Evolutionary conservation across 2,329 filamentous ascomycete species (phyloP).

Genomic region (Aspergillus transmontanensis): DNA sequence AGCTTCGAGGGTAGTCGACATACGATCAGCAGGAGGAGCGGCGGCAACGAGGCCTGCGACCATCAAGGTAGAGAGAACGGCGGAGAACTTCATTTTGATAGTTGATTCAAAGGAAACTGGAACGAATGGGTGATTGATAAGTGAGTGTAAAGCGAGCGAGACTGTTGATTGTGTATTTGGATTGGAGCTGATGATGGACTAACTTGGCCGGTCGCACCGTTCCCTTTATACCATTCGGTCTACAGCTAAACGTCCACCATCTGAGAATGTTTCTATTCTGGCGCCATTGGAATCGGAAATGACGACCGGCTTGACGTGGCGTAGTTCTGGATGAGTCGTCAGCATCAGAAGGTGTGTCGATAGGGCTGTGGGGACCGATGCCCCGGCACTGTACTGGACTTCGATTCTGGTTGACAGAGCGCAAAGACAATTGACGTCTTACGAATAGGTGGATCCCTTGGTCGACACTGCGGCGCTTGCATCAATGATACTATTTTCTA

Average conservation of each 20-base stretch:
- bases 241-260: neutral
- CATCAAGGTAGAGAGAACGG: constrained; percentile 6
- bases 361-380: neutral
- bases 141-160: neutral
- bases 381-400: neutral
- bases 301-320: neutral
- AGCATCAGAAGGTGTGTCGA: neutral
- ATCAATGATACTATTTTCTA: neutral
- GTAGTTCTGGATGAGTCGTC: neutral
- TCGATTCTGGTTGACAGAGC: neutral
- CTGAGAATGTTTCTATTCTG: neutral
- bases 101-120: neutral
- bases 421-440: neutral
- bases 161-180: neutral
- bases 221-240: neutral
- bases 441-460: neutral
- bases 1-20: neutral
- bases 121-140: neutral
- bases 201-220: neutral
- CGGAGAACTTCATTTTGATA: constrained; percentile 1
- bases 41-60: constrained; percentile 6
- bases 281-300: neutral
- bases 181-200: neutral
- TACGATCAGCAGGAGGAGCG: constrained; percentile 8
- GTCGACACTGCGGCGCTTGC: neutral